Evolutionary conservation across 1,284 basidiomycete genomes (phyloP).

Genomic region (Sporisorium iseilematis-ciliati): DNA sequence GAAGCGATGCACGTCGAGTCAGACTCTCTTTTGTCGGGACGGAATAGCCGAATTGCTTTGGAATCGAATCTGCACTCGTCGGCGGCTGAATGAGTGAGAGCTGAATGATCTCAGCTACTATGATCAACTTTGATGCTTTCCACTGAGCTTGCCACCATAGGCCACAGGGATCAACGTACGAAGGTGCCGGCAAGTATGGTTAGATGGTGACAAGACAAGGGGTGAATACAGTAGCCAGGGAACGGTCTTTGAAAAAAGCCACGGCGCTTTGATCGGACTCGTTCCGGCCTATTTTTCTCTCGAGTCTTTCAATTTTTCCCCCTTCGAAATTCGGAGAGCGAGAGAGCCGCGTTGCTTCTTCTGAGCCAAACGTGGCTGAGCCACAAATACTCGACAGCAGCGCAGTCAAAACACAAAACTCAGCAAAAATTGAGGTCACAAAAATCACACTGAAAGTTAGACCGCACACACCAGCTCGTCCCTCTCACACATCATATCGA

Average conservation of each 20-base stretch:
- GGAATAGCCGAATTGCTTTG: conserved; percentile 4
- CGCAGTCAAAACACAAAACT: neutral
- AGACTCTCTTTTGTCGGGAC: neutral
- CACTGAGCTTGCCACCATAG: neutral
- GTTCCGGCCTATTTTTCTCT: conserved; percentile 20
- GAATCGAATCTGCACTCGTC: neutral
- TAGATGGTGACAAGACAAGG: conserved; percentile 4
- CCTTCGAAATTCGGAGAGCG: neutral
- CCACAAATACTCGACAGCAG: neutral
- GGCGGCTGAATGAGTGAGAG: neutral
- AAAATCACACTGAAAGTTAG: too few relatives aligned
- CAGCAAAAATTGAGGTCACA: too few relatives aligned
- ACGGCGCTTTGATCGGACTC: conserved; percentile 41
- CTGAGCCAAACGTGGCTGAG: neutral
- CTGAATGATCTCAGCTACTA: neutral
- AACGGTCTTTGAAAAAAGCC: neutral
- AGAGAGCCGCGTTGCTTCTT: neutral
- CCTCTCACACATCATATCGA: too few relatives aligned
- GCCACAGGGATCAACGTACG: neutral
- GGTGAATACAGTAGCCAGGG: neutral
- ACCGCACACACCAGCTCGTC: too few relatives aligned
- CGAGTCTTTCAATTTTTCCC: neutral
- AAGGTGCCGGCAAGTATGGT: conserved; percentile 9
- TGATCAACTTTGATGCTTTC: neutral
- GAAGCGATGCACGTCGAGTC: conserved; percentile 23